Conservation (phyloP, 2,329 filamentous ascomycete species). For the Trichoderma semiorbis region DNA sequence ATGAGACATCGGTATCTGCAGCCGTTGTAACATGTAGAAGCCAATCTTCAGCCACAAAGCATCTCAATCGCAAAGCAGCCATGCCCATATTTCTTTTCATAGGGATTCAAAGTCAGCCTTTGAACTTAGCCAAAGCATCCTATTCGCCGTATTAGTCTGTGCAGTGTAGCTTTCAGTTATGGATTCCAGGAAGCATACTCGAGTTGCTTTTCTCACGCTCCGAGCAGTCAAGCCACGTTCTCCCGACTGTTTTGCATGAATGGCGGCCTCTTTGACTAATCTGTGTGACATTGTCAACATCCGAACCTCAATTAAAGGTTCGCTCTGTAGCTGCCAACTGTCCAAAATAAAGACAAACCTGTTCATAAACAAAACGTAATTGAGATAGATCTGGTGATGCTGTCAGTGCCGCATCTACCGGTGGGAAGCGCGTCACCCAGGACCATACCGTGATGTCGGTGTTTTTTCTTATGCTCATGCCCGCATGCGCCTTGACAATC, state of each 20-base stretch:
- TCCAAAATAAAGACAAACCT: conserved; percentile 39
- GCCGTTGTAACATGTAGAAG: background rate
- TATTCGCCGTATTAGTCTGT: conserved; percentile 28
- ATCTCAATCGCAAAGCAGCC: background rate
- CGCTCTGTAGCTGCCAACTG: background rate
- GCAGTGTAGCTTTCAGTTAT: background rate
- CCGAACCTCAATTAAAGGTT: background rate
- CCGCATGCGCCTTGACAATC: conserved; percentile 84
- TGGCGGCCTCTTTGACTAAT: conserved; percentile 74
- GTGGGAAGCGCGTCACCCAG: background rate
- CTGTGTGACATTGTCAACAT: conserved; percentile 38
- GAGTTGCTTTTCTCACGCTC: conserved; percentile 73
- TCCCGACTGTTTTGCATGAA: conserved; percentile 69
- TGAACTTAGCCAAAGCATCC: conserved; percentile 66
- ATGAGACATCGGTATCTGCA: background rate
- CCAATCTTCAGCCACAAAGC: background rate
- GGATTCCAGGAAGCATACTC: conserved; percentile 47
- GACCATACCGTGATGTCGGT: conserved; percentile 70
- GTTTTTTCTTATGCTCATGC: conserved; percentile 76
- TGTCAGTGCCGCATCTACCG: conserved; percentile 24
- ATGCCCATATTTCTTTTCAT: background rate
- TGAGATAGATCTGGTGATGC: conserved; percentile 69
- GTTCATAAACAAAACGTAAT: conserved; percentile 80
- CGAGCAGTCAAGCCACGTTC: conserved; percentile 72
- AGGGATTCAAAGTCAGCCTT: conserved; percentile 47